Conservation (phyloP, 2,329 filamentous ascomycete species). For the Aspergillus pseudonomiae region DNA sequence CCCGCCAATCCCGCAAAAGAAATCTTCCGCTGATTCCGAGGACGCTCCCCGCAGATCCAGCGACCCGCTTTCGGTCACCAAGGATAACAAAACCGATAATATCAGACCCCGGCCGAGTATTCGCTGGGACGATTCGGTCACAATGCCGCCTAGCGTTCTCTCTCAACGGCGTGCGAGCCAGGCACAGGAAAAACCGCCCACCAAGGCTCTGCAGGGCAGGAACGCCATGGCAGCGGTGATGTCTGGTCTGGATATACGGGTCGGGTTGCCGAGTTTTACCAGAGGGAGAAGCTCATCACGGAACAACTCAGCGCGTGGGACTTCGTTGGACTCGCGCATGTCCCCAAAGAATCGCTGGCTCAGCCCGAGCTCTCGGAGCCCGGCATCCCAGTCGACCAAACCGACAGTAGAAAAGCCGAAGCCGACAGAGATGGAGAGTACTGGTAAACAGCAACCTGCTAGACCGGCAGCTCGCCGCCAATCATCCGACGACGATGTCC, state of each 20-base stretch:
- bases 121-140: conserved; percentile 22
- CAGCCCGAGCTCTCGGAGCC: conserved; percentile 55
- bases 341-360: conserved; percentile 48
- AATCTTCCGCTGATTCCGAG: conserved; percentile 12
- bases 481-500: conserved; percentile 35
- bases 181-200: conserved; percentile 36
- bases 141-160: conserved; percentile 21
- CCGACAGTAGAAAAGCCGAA: conserved; percentile 64
- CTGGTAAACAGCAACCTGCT: conserved; percentile 65
- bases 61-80: conserved; percentile 11
- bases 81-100: conserved; percentile 26
- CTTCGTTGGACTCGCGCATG: conserved; percentile 40
- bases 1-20: conserved; percentile 11
- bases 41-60: conserved; percentile 22
- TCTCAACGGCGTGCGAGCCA: conserved; percentile 30
- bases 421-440: conserved; percentile 67
- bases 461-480: conserved; percentile 57
- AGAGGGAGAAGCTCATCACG: conserved; percentile 42
- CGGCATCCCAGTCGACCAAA: conserved; percentile 37
- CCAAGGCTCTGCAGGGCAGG: conserved; percentile 29
- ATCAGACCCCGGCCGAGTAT: conserved; percentile 30
- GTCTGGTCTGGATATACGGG: conserved; percentile 43
- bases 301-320: conserved; percentile 44
- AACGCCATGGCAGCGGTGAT: conserved; percentile 53
- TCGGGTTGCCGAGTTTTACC: conserved; percentile 37